Evolutionary conservation across 129 eudicot genomes (phyloP).

Genomic region (Escallonia herrerae): DNA sequence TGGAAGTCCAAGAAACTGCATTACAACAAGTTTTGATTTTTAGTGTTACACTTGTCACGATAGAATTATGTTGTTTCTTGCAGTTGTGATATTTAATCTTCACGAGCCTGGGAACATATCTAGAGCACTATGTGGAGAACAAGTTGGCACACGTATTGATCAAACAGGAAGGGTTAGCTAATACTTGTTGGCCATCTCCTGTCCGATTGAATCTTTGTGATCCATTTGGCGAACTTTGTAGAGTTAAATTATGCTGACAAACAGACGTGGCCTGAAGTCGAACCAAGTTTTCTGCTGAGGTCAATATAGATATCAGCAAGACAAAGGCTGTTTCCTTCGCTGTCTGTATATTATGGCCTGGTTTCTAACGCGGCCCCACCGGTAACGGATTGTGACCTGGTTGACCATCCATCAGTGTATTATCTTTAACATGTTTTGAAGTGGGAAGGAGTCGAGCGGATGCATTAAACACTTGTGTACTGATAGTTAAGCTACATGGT

Average conservation of each 20-base stretch:
- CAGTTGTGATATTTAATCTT: slow-evolving; percentile 86
- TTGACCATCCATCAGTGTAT: too few relatives aligned
- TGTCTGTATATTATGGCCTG: neutral
- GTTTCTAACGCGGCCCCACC: too few relatives aligned
- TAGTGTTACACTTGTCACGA: too few relatives aligned
- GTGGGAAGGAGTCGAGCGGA: too few relatives aligned
- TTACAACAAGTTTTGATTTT: too few relatives aligned
- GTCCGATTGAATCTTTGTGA: neutral
- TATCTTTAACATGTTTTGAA: too few relatives aligned
- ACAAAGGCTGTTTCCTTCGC: neutral
- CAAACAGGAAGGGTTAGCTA: slow-evolving; percentile 57
- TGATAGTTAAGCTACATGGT: too few relatives aligned
- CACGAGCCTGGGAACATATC: slow-evolving; percentile 93
- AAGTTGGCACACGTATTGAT: slow-evolving; percentile 83
- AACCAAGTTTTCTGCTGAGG: neutral
- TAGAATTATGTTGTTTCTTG: slow-evolving; percentile 1
- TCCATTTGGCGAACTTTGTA: neutral
- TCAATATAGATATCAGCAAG: neutral
- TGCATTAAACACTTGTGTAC: too few relatives aligned
- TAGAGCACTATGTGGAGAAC: slow-evolving; percentile 85
- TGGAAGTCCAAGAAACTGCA: too few relatives aligned
- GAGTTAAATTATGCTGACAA: neutral
- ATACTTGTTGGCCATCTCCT: neutral
- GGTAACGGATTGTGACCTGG: too few relatives aligned
- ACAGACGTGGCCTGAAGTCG: neutral